Evolutionary conservation across 2,329 filamentous ascomycete genomes (phyloP).

Genomic region (Cladosporium cucumerinum): DNA sequence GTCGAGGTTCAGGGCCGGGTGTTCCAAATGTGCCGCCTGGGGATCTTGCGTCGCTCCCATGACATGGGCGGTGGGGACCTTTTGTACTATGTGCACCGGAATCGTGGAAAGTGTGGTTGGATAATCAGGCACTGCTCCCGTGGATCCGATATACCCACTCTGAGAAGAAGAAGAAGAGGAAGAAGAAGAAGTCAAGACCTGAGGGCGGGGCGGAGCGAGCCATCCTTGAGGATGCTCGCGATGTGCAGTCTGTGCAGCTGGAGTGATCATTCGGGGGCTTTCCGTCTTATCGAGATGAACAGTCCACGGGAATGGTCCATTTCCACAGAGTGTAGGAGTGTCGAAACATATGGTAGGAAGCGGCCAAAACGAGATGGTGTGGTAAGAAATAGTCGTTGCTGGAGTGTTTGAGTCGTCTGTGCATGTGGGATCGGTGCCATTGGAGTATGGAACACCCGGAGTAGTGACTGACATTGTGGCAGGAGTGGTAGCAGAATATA

Average conservation of each 20-base stretch:
- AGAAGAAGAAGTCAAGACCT: background rate
- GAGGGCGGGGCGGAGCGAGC: background rate
- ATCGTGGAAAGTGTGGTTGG: background rate
- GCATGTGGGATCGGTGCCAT: background rate
- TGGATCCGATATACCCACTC: background rate
- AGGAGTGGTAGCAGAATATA: background rate
- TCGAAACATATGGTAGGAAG: background rate
- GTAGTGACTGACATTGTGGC: background rate
- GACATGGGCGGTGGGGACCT: background rate
- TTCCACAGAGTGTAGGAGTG: background rate
- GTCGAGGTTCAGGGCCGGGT: background rate
- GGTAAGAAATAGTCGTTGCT: background rate
- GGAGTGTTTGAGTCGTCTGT: background rate
- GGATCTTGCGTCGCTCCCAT: background rate
- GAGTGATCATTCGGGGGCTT: background rate
- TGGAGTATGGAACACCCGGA: background rate
- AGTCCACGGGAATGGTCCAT: background rate
- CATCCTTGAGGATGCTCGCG: background rate
- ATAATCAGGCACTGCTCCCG: background rate
- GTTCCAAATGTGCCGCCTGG: background rate
- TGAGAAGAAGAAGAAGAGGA: background rate
- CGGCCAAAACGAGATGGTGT: background rate
- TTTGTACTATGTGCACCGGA: background rate
- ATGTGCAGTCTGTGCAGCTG: background rate
- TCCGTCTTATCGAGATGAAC: background rate